Base-by-base conservation (phyloP, 768 basidiomycete genomes). In the Lactifluus rugatus region DNA sequence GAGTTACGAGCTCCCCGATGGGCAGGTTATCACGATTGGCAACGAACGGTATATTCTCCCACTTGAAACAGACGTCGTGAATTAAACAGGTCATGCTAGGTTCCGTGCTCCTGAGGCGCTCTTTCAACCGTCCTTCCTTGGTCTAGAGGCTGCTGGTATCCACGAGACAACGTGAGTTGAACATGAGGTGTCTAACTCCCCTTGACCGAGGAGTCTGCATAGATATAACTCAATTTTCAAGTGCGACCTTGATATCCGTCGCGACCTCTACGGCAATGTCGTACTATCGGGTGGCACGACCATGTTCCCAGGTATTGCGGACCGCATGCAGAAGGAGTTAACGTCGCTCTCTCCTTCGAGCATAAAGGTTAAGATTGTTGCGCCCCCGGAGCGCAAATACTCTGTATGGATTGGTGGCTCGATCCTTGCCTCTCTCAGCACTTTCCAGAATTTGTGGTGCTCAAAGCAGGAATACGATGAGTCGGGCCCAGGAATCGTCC, bases 401-500 rank as follows among this genome's bases (percentile, higher is more conserved):
- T 91, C 89, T 53, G 93, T 94, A 73, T 95, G 93, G 89, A 92
- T 93, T 66, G 87, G 87, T 76, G 87, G 87, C 60, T 86, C 85
- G 47, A 89, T 88, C 66, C 74, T 89, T 65, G 92, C 91, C 44
- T 93, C 89, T 32, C 81, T 95, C 49, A 86, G 83, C 69, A 93
- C 93, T 66, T 95, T 95, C 93, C 92, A 95, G 78, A 93, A 92
- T 71, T 75, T 94, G 74, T 95, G 93, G 91, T 87, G 87, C 75
- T 85, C 85, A 60, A 90, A 90, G 74, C 87, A 90, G 69, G 91
- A 93, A 75, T 93, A 92, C 74, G 91, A 93, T 70, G 91, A 89
- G 72, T 80, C 79, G 50, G 86, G 87, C 48, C 86, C 87, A 63
- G 83, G 80, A 56, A 87, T 88, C 59, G 84, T 87, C 64, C 87